phyloP scores from a whole-genome alignment of 2,329 filamentous ascomycete genomes.

The Exophiala alcalophila region DNA sequence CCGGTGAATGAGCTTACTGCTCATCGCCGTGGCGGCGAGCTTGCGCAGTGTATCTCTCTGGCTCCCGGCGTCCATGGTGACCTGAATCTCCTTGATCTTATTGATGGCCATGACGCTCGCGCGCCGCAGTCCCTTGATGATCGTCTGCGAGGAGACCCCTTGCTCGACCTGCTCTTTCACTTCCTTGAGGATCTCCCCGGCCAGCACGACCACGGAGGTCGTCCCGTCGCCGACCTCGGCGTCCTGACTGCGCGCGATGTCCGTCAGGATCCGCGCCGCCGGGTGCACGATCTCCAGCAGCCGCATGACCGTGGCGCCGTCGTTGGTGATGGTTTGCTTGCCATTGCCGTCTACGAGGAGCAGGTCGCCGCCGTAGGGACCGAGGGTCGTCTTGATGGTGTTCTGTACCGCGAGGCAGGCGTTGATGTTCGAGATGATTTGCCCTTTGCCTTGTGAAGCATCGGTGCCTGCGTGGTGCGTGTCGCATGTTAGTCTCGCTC shows the following conservation, averaged over 20 bases:
- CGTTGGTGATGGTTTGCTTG: conserved; percentile 95
- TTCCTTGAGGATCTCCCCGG: conserved; percentile 97
- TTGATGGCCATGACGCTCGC: conserved; percentile 90
- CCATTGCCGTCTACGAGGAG: conserved; percentile 95
- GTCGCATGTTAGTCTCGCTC: conserved; percentile 24
- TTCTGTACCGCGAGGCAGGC: conserved; percentile 93
- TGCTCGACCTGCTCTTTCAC: conserved; percentile 94
- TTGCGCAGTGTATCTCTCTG: conserved; percentile 84
- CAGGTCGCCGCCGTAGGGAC: conserved; percentile 94
- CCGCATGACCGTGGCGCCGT: conserved; percentile 99
- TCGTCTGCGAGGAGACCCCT: conserved; percentile 93
- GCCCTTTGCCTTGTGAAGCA: conserved; percentile 92
- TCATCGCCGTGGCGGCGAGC: conserved; percentile 94
- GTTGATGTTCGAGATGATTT: conserved; percentile 97
- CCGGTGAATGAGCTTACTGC: conserved; percentile 97
- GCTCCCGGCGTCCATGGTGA: conserved; percentile 77
- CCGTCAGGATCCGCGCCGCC: conserved; percentile 92
- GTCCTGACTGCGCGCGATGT: conserved; percentile 98
- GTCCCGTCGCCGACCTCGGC: conserved; percentile 98
- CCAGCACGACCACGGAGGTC: conserved; percentile 92
- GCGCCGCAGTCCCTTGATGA: conserved; percentile 91
- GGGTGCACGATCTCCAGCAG: conserved; percentile 98
- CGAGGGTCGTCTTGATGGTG: conserved; percentile 92
- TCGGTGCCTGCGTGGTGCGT: conserved; percentile 70
- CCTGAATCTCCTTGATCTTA: conserved; percentile 96